Conservation (phyloP, 108 stramenopile genomes). For the Cylindrotheca fusiformis region DNA sequence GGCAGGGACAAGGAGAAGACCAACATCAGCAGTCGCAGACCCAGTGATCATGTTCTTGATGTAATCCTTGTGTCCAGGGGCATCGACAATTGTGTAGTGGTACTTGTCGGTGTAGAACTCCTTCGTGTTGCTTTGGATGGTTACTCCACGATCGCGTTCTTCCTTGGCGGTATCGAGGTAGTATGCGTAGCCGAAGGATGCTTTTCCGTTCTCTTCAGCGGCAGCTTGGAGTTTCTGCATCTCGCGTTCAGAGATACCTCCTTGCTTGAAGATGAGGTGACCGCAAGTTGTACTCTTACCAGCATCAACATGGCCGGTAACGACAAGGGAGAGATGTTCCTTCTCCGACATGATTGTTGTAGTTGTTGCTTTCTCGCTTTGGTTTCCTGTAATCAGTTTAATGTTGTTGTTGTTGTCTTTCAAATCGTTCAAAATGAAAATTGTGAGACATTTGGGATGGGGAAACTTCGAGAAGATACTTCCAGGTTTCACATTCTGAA, state of each 20-base stretch:
- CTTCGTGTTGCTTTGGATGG: constrained; percentile 73
- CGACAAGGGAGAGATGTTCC: constrained; percentile 66
- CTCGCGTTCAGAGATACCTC: constrained; percentile 67
- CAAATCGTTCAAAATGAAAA: neutral
- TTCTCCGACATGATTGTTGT: constrained; percentile 34
- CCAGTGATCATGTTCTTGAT: constrained; percentile 79
- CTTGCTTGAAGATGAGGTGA: constrained; percentile 68
- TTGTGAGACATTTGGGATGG: too few relatives aligned
- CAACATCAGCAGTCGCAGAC: constrained; percentile 66
- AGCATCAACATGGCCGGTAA: constrained; percentile 74
- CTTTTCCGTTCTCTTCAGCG: constrained; percentile 67
- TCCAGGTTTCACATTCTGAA: too few relatives aligned
- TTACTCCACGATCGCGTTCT: constrained; percentile 68
- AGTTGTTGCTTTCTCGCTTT: neutral
- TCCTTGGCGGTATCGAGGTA: constrained; percentile 70
- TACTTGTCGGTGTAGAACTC: constrained; percentile 73
- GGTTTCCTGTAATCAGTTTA: constrained; percentile 12
- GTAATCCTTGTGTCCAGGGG: constrained; percentile 78
- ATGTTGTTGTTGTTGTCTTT: neutral
- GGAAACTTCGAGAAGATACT: too few relatives aligned
- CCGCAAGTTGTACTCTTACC: constrained; percentile 58
- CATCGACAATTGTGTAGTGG: constrained; percentile 75
- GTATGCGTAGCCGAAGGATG: constrained; percentile 71
- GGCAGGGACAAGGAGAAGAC: constrained; percentile 63
- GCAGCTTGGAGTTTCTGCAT: constrained; percentile 59